Base-by-base conservation (phyloP, 177 flowering plant genomes). In the Vitis hybrid region DNA sequence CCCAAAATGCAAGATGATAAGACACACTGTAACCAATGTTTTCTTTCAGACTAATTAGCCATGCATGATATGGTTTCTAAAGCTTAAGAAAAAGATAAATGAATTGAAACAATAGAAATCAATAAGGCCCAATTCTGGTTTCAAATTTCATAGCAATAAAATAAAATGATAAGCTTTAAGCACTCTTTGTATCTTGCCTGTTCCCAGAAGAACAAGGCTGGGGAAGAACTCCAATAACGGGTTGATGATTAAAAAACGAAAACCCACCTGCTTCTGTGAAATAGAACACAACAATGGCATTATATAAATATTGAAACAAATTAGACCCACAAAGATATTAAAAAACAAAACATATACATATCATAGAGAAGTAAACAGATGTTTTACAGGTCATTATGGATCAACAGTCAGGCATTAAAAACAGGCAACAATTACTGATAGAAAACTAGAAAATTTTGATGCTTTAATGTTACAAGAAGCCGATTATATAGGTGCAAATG, bases 181-280 rank as follows among this genome's bases (percentile, higher is more conserved):
- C 19, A 57, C 12, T 21, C 21, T 56, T 48, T 68, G 55, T 73
- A 66, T 74, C 86, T 85, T 86, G 81, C 97, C 95, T 91, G 75
- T 85, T 90, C 62, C 87, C 92, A 73, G 74, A 78, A 58, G 92
- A 80, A 78, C 78, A 77, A 70, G 95, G 97, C 74, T 94, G 97
- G 4, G 88, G 83, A 69, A 91, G 88, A 74, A 90, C 78, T 78
- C 96, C 98, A 77, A 94, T 93, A 71, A 94, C 73, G 21, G 98
- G 86, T 59, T 73, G 86, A 48, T 83, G 71, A 72, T 56, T 68
- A 45, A 80, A 77, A 64, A 81, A 68, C 65, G 89, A 63, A 72
- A 84, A 74, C 68, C 85, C 88, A 74, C 84, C 85, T 56, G 80
- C 84, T 71, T 88, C 98, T 91, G 90, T 68, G 59, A 72, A 74